Evolutionary conservation across 1,284 basidiomycete species (phyloP), one percentile per base, ranked within the genome.

Genomic region (Leccinum fuscescens): DNA sequence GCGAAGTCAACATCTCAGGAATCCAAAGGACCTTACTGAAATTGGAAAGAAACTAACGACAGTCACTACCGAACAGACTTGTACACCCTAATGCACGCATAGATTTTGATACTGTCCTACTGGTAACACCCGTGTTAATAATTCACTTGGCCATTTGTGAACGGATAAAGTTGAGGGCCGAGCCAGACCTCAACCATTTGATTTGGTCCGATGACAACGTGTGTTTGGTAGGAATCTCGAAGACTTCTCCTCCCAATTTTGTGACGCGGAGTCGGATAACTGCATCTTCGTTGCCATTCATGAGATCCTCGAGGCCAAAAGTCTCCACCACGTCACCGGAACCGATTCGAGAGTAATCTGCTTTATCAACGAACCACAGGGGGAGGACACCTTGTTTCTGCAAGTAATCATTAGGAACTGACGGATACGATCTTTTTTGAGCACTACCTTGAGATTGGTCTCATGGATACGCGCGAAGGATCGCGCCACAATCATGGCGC

Each of bases 401-500:
- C 56, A 62, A 48, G 55, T 14, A 17, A 64, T 55, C 33, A 29
- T 64, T 35, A 62, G 57, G 50, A 42, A 14, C 42, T 57, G 54
- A 7, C 15, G 44, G 27, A 27, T 1, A 54, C 42, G 33, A 37
- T 15, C 5, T 15, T 42, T n/a, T 42, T 55, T 15, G 14, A 48
- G 29, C 67, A 79, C 48, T 65, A 90, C 92, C 81, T 97, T 97
- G 63, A 98, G 79, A 77, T 98, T 98, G 12, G 96, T 98, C 78
- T 98, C 94, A 77, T 99, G 97, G 64, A 99, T 99, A 65, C 97
- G 92, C 64, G 97, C 97, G 69, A 99, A 99, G 3, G 95, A 98
- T 35, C 94, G 84, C 0, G 93, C 92, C 58, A 95, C 76, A 68
- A 96, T 94, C 78, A 94, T 78, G 6, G 82, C 84, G 69, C 92